Base-by-base conservation (phyloP, 2,329 filamentous ascomycete genomes). In the Aspergillus vadensis region DNA sequence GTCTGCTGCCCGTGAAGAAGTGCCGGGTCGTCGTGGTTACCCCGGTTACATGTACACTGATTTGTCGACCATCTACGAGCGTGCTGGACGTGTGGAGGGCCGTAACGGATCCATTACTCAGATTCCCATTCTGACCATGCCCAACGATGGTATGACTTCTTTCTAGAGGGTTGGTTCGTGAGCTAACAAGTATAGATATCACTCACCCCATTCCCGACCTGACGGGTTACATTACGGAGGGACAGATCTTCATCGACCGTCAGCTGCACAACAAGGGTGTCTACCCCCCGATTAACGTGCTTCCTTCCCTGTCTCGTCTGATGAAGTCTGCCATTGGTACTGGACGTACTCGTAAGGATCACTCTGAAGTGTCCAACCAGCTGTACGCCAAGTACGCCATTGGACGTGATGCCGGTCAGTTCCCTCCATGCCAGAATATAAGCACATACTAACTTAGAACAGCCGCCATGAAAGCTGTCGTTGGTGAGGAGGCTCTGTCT, bases 1-100 rank as follows among this genome's bases (percentile, higher is more conserved):
- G 54, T 99, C 95, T 14, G 94, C 95, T 57, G 95, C 95, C 56
- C 88, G 95, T 82, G 95, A 99, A 85, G 95, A 99, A 88, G 95
- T 99, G 47, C 95, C 95, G 43, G 95, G 95, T 85, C 94, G 95
- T 79, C 94, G 95, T 88, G 95, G 95, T 86, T 99, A 95, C 83
- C 95, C 95, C 57, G 95, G 95, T 91, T 99, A 99, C 86, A 99
- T 99, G 95, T 99, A 99, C 85, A 99, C 95, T 70, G 96, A 99
- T 87, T 91, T 99, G 88, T 97, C 95, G 62, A 99, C 95, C 75
- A 97, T 99, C 73, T 99, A 99, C 85, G 95, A 99, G 82, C 93
- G 95, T 82, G 95, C 95, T 70, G 95, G 95, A 74, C 95, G 95
- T 90, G 95, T 99, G 54, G 85, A 92, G 74, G 96, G 96, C 70